Conservation (phyloP, 2,329 filamentous ascomycete genomes). For the Pseudogymnoascus sp. region DNA sequence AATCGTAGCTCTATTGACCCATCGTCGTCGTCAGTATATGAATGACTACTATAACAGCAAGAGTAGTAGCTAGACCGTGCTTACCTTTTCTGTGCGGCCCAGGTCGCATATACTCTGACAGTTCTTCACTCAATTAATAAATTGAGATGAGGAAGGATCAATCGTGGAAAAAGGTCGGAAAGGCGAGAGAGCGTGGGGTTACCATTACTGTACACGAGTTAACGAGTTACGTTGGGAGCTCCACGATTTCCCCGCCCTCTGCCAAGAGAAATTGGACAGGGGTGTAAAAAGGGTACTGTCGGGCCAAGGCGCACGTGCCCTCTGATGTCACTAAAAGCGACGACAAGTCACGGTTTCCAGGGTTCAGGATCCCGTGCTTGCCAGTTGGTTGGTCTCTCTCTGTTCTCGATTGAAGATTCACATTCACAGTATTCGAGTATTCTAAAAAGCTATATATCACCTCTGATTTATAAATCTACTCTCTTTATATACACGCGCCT, state of each 20-base stretch:
- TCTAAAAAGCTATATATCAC: background rate
- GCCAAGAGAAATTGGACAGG: background rate
- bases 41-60: background rate
- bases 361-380: background rate
- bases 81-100: background rate
- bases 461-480: background rate
- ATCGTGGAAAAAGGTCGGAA: background rate
- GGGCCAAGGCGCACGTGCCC: conserved; percentile 5
- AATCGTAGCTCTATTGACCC: conserved; percentile 3
- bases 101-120: background rate
- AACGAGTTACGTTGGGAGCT: conserved; percentile 4
- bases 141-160: background rate
- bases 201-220: conserved; percentile 7
- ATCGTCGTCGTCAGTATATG: background rate
- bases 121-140: background rate
- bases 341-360: background rate
- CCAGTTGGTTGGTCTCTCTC: background rate
- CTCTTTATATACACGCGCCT: background rate
- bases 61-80: background rate
- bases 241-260: background rate
- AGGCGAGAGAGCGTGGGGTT: conserved; percentile 3
- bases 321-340: background rate
- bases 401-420: background rate
- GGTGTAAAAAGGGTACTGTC: background rate
- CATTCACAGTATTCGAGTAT: background rate